Evolutionary conservation across 805 yeast species (phyloP).

Genomic region (Kodamaea laetipori): DNA sequence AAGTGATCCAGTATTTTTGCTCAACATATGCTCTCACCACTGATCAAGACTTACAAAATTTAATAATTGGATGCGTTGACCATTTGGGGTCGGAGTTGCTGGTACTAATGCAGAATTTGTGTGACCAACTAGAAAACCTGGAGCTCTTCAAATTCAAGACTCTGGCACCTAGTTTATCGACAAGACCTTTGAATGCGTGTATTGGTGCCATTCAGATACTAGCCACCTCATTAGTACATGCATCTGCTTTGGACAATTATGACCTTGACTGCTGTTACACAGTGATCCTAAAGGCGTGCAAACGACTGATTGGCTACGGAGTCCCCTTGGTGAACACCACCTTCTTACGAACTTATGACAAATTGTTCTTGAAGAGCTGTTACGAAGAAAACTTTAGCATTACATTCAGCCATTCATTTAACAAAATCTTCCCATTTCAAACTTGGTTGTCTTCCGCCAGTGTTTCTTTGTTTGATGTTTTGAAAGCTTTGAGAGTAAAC

Average conservation of each 20-base stretch:
- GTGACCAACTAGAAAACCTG: conserved; percentile 25
- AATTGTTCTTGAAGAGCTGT: conserved; percentile 35
- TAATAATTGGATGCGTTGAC: conserved; percentile 14
- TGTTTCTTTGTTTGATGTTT: conserved; percentile 42
- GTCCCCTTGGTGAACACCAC: conserved; percentile 43
- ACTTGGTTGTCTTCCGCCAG: conserved; percentile 41
- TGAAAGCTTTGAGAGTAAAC: conserved; percentile 25
- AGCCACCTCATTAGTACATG: conserved; percentile 31
- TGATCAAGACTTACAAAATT: conserved; percentile 23
- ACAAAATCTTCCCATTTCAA: conserved; percentile 38
- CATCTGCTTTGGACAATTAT: conserved; percentile 25
- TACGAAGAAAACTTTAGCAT: conserved; percentile 18
- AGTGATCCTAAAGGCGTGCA: conserved; percentile 35
- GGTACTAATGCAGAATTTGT: conserved; percentile 18
- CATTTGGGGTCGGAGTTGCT: conserved; percentile 40
- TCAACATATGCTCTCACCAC: conserved; percentile 37
- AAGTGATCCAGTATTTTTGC: conserved; percentile 48
- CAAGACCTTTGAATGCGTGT: conserved; percentile 26
- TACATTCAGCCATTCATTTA: conserved; percentile 19
- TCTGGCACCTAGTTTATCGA: conserved; percentile 2
- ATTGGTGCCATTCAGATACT: conserved; percentile 44
- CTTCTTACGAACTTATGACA: conserved; percentile 41
- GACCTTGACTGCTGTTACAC: conserved; percentile 28
- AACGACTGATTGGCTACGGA: conserved; percentile 34
- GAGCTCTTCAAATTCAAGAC: conserved; percentile 20